A percentile compares a stretch with the other conserved stretches of the same genome.
Evolutionary conservation across 768 basidiomycete genomes (phyloP).

Genomic region (Lentinula boryana): DNA sequence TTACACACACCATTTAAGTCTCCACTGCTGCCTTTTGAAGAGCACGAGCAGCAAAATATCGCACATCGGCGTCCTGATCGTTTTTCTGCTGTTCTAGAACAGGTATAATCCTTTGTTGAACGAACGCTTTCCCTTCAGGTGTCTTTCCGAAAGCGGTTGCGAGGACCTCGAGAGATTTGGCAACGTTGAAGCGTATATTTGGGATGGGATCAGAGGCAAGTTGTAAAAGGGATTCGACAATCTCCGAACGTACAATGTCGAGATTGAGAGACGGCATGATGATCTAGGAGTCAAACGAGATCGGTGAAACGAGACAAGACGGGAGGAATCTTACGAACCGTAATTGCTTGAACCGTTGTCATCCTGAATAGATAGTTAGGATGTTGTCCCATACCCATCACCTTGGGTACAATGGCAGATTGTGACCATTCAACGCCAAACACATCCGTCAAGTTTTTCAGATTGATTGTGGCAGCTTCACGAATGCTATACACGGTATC

Average conservation of each 20-base stretch:
- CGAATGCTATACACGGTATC: constrained; percentile 98
- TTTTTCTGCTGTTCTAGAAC: constrained; percentile 79
- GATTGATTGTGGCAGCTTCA: constrained; percentile 95
- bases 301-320: constrained; percentile 7
- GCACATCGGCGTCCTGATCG: constrained; percentile 92
- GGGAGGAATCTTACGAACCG: constrained; percentile 45
- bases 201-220: constrained; percentile 90
- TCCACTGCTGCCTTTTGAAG: constrained; percentile 43
- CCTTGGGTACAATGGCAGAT: constrained; percentile 90
- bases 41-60: constrained; percentile 86
- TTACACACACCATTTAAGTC: constrained; percentile 4
- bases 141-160: constrained; percentile 60
- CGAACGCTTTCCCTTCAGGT: constrained; percentile 69
- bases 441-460: constrained; percentile 95
- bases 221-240: constrained; percentile 77
- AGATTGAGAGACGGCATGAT: constrained; percentile 86
- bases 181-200: constrained; percentile 98
- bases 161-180: constrained; percentile 89
- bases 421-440: constrained; percentile 99
- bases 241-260: constrained; percentile 77
- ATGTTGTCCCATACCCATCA: constrained; percentile 94
- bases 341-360: constrained; percentile 98
- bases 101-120: constrained; percentile 71
- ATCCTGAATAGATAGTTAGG: constrained; percentile 96
- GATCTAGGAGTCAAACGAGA: constrained; percentile 48